Conservation (phyloP, 2,329 filamentous ascomycete species). For the Trichoderma koningiopsis region DNA sequence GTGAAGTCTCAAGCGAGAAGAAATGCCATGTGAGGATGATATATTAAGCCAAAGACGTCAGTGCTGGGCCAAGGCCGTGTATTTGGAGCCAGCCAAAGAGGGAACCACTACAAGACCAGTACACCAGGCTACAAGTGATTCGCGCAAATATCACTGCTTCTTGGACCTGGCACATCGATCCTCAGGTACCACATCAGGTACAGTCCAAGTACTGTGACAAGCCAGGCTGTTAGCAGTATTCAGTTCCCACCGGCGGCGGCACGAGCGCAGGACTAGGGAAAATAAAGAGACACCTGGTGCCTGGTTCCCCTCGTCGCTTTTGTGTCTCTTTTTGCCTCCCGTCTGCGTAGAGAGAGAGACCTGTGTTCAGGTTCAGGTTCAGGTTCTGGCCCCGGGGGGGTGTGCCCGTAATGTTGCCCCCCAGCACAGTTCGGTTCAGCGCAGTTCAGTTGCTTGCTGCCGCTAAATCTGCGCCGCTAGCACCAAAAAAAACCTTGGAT, state of each 20-base stretch:
- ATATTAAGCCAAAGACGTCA: background rate
- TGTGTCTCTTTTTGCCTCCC: background rate
- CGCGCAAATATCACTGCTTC: conserved; percentile 10
- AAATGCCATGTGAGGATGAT: conserved; percentile 7
- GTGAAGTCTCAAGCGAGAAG: background rate
- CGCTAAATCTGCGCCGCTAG: background rate
- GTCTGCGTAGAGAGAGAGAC: background rate
- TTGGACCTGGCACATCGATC: background rate
- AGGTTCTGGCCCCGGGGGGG: background rate
- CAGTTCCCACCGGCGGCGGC: background rate
- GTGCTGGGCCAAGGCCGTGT: conserved; percentile 6
- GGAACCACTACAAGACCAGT: background rate
- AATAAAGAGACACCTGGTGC: background rate
- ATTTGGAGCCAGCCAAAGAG: background rate
- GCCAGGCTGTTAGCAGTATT: background rate
- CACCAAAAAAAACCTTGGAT: background rate
- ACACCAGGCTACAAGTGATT: background rate
- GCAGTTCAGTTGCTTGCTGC: background rate
- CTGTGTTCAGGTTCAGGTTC: background rate
- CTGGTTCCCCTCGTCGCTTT: background rate
- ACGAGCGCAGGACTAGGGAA: conserved; percentile 9
- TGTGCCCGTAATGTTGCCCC: background rate
- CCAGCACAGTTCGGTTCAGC: background rate
- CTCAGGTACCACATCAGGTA: background rate
- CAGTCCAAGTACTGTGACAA: background rate